Conservation (phyloP, 148 eudicot species). For the Vaccinium macrocarpon region DNA sequence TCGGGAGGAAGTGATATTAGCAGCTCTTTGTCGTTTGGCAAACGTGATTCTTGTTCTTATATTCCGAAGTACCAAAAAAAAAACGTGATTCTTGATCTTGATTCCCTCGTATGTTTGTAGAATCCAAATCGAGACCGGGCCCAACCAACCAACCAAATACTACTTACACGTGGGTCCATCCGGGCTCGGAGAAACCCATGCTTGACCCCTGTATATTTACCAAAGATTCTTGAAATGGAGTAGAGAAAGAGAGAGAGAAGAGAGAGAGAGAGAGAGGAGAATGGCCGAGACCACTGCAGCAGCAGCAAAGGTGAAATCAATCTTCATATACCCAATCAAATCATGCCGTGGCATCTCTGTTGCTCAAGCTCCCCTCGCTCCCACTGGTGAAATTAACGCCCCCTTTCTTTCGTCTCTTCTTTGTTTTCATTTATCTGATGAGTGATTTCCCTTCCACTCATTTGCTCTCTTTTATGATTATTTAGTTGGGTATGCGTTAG, state of each 20-base stretch:
- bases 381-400: constrained; percentile 46
- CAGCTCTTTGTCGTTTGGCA: no score
- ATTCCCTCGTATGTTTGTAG: no score
- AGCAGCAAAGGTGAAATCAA: constrained; percentile 44
- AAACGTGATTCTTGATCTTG: no score
- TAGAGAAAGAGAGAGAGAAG: background rate
- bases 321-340: constrained; percentile 74
- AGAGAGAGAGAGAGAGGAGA: constrained; percentile 7
- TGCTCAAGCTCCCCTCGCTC: constrained; percentile 57
- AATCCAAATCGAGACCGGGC: no score
- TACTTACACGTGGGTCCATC: background rate
- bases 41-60: no score
- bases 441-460: background rate
- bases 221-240: background rate
- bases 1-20: no score
- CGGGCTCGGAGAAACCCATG: background rate
- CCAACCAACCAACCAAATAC: background rate
- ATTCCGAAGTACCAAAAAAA: no score
- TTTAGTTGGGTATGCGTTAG: background rate
- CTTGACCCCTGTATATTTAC: background rate
- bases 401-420: no score
- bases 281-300: constrained; percentile 18
- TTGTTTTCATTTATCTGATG: no score
- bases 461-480: background rate
- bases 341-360: constrained; percentile 79